phyloP scores from a whole-genome alignment of 2,329 filamentous ascomycete genomes.

The Arthroderma sp. region DNA sequence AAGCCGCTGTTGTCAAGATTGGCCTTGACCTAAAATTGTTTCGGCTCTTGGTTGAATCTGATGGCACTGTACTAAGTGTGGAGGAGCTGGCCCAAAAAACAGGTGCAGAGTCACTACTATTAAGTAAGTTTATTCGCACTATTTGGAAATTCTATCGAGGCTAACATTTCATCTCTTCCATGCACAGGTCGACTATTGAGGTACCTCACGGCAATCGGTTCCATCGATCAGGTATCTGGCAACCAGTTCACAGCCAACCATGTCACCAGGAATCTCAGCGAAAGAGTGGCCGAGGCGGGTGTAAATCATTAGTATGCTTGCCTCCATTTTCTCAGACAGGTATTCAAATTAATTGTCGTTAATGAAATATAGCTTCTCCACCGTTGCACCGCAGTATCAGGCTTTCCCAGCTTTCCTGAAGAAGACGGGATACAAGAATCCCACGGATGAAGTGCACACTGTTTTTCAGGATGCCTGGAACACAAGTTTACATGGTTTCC shows the following conservation, averaged over 20 bases:
- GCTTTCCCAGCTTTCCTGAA: slow-evolving; percentile 17
- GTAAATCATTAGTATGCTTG: slow-evolving; percentile 14
- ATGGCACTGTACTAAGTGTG: slow-evolving; percentile 4
- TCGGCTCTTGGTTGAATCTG: background rate
- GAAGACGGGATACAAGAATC: slow-evolving; percentile 17
- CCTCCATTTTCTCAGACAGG: slow-evolving; percentile 4
- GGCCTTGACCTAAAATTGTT: background rate
- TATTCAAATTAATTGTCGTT: slow-evolving; percentile 6
- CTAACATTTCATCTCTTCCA: background rate
- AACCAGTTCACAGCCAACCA: background rate
- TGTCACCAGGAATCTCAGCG: slow-evolving; percentile 9
- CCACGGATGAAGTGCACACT: slow-evolving; percentile 15
- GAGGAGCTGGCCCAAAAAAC: slow-evolving; percentile 9
- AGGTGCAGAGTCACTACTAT: slow-evolving; percentile 6
- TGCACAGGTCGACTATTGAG: slow-evolving; percentile 13
- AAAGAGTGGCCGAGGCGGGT: slow-evolving; percentile 13
- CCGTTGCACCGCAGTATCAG: background rate
- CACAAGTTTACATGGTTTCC: slow-evolving; percentile 17
- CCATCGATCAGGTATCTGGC: slow-evolving; percentile 7
- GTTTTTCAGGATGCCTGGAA: slow-evolving; percentile 18
- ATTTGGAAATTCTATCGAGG: background rate
- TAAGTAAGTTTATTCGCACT: background rate
- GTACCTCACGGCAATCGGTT: slow-evolving; percentile 8
- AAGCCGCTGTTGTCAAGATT: background rate
- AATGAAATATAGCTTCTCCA: background rate